A percentile compares a stretch with the other conserved stretches of the same genome.
Evolutionary conservation across 208 protist species (phyloP).

Genomic region (Leishmania arabica): DNA sequence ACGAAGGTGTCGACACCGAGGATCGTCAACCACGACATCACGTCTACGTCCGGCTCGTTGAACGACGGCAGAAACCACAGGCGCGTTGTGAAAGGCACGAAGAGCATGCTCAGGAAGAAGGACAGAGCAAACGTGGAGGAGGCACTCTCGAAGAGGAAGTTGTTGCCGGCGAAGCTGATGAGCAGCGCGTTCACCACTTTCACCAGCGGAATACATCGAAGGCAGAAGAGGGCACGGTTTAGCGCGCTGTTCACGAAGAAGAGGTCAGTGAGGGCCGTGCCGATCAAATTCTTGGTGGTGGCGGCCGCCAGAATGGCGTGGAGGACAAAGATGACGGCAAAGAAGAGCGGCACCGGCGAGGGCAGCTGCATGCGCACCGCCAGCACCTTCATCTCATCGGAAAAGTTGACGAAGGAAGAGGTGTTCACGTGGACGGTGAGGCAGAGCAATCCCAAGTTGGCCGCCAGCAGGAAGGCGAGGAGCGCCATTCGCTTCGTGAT

Average conservation of each 20-base stretch:
- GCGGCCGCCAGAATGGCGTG: constrained; percentile 54
- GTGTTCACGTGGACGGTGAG: constrained; percentile 59
- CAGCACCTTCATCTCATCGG: constrained; percentile 26
- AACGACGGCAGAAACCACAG: constrained; percentile 80
- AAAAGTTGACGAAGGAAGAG: constrained; percentile 8
- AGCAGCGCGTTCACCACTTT: constrained; percentile 79
- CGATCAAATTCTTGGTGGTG: constrained; percentile 50
- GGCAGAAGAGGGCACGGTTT: constrained; percentile 71
- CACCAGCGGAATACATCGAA: constrained; percentile 70
- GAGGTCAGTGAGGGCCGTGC: constrained; percentile 56
- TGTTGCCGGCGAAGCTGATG: constrained; percentile 67
- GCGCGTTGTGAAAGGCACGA: constrained; percentile 74
- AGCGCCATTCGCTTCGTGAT: constrained; percentile 65
- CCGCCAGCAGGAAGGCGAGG: constrained; percentile 42
- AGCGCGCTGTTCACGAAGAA: constrained; percentile 58
- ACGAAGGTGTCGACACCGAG: constrained; percentile 50
- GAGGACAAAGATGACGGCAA: constrained; percentile 58
- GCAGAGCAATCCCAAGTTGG: constrained; percentile 45
- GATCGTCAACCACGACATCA: constrained; percentile 69
- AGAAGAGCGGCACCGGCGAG: constrained; percentile 48
- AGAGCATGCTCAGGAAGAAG: constrained; percentile 54
- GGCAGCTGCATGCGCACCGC: constrained; percentile 63
- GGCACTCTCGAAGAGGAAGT: constrained; percentile 59
- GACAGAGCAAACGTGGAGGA: constrained; percentile 61
- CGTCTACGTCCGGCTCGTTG: constrained; percentile 64